Percentiles rank a stretch among this genome's conserved stretches.
These are phyloP conservation scores for Chimonanthus salicifolius DNA, from an alignment of 164 flowering plant species.

Conservation along the genomic window DNA sequence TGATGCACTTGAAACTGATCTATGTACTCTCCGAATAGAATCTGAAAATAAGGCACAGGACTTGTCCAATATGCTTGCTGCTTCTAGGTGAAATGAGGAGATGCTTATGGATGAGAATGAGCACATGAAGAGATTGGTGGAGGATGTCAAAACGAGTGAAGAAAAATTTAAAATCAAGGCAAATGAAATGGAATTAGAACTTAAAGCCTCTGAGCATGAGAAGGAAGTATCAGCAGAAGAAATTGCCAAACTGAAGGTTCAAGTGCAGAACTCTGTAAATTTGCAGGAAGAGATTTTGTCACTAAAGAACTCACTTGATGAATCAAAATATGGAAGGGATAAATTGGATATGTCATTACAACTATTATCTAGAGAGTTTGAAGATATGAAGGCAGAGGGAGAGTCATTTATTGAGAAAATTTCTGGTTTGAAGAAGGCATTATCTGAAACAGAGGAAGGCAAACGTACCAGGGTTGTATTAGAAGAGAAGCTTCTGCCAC, in stretches of 20 bases:
- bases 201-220: conserved; percentile 56
- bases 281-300: conserved; percentile 46
- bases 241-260: conserved; percentile 39
- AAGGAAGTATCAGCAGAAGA: conserved; percentile 48
- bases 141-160: conserved; percentile 44
- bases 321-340: conserved; percentile 43
- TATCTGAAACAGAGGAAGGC: conserved; percentile 52
- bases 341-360: conserved; percentile 42
- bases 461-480: conserved; percentile 27
- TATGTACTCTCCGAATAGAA: conserved; percentile 32
- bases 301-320: conserved; percentile 36
- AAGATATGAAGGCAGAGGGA: conserved; percentile 52
- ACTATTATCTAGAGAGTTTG: conserved; percentile 33
- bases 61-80: conserved; percentile 39
- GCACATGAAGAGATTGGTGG: conserved; percentile 34
- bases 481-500: conserved; percentile 56
- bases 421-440: conserved; percentile 34
- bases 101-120: conserved; percentile 37
- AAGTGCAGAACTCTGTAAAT: conserved; percentile 32
- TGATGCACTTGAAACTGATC: conserved; percentile 28
- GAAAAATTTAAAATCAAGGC: conserved; percentile 34
- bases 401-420: conserved; percentile 41
- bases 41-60: conserved; percentile 34
- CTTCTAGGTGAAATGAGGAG: conserved; percentile 36
- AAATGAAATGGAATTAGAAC: conserved; percentile 49